Evolutionary conservation across 192 early-diverging fungal genomes (phyloP).

Genomic region (Linnemannia elongata): DNA sequence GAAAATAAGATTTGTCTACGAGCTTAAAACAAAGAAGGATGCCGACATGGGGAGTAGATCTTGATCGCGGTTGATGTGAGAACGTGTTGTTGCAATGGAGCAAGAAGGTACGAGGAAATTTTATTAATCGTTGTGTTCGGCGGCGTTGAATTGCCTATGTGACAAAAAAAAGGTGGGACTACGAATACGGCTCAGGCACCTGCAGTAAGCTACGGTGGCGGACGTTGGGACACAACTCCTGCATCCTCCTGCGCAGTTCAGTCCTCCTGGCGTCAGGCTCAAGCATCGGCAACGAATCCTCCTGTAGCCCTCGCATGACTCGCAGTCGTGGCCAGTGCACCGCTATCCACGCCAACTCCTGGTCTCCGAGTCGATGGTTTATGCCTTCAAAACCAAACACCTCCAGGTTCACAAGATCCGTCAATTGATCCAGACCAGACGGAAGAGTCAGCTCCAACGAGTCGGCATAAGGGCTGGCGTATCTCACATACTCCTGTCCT

Average conservation of each 20-base stretch:
- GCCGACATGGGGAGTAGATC: not conserved
- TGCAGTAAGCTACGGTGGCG: not conserved
- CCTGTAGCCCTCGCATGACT: not conserved
- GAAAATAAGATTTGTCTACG: too few relatives aligned
- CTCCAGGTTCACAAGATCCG: not conserved
- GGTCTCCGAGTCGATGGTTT: not conserved
- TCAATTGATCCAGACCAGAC: not conserved
- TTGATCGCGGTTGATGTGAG: not conserved
- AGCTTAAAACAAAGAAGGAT: too few relatives aligned
- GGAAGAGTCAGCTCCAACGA: not conserved
- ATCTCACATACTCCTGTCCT: not conserved
- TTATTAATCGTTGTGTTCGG: not conserved
- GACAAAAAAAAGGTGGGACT: too few relatives aligned
- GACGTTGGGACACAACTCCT: not conserved
- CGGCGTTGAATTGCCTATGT: not conserved
- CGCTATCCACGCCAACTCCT: not conserved
- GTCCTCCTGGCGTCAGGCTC: not conserved
- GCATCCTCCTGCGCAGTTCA: not conserved
- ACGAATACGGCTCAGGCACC: not conserved
- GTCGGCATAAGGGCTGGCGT: not conserved
- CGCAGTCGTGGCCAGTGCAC: not conserved
- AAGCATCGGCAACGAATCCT: not conserved
- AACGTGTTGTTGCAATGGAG: not conserved
- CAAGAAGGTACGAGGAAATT: not conserved
- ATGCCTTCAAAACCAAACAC: conserved; percentile 3